These are phyloP conservation scores for Penicillium paxilli DNA, from an alignment of 495 filamentous ascomycete genomes.

Conservation along the genomic window DNA sequence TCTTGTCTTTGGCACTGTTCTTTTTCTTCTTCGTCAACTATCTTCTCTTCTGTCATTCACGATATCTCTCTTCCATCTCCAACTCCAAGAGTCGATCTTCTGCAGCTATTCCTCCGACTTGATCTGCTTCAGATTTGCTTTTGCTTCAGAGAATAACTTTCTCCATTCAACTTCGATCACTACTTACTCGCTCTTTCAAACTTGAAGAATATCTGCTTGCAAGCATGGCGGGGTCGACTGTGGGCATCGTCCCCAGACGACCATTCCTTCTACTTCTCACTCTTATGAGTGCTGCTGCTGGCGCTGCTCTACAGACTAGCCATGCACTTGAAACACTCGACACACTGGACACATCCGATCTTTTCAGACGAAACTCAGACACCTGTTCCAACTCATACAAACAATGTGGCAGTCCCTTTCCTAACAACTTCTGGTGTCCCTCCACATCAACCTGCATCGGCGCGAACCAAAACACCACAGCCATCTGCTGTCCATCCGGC, in stretches of 20 bases:
- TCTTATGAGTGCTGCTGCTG: no score
- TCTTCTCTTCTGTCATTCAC: conserved; percentile 4
- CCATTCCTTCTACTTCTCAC: conserved; percentile 25
- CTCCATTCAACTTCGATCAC: background rate
- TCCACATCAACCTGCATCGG: conserved; percentile 58
- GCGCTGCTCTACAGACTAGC: conserved; percentile 27
- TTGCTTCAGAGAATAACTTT: no score
- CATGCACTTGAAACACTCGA: no score
- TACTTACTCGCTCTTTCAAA: background rate
- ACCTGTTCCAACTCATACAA: conserved; percentile 49
- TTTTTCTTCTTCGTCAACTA: background rate
- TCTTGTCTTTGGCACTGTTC: conserved; percentile 10
- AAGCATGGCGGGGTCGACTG: conserved; percentile 22
- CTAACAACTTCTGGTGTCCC: conserved; percentile 76
- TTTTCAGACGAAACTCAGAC: conserved; percentile 32
- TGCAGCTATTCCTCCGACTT: background rate
- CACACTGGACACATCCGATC: conserved; percentile 18
- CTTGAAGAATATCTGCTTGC: background rate
- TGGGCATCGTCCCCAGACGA: conserved; percentile 3
- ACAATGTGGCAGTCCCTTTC: conserved; percentile 58
- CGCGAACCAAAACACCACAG: conserved; percentile 65
- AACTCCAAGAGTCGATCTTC: background rate
- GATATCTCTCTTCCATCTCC: background rate
- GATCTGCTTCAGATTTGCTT: background rate
- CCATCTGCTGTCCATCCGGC: conserved; percentile 75